These are phyloP conservation scores for Penicillium odoratum DNA, from an alignment of 495 filamentous ascomycete species.

Conservation along the genomic window DNA sequence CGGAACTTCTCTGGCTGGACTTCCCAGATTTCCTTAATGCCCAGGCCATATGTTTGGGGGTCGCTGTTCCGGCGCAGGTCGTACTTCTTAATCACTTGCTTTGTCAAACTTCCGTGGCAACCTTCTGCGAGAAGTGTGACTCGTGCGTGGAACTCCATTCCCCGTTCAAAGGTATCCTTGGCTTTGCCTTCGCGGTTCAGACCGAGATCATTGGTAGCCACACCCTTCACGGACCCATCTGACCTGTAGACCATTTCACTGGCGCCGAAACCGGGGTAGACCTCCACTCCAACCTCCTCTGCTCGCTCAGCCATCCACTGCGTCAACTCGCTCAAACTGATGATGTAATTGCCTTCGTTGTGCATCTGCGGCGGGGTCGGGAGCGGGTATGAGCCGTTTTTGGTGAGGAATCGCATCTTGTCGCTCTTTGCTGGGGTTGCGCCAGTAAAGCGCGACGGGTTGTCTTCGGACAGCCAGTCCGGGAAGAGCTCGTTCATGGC, in stretches of 20 bases:
- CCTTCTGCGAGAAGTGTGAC: constrained; percentile 94
- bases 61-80: constrained; percentile 87
- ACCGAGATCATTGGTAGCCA: constrained; percentile 94
- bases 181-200: constrained; percentile 77
- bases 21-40: constrained; percentile 97
- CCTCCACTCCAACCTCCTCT: constrained; percentile 96
- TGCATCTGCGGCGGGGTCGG: constrained; percentile 96
- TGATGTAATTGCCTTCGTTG: constrained; percentile 96
- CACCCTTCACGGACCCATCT: constrained; percentile 88
- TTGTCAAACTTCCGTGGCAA: constrained; percentile 93
- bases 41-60: constrained; percentile 91
- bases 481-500: constrained; percentile 89
- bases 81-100: constrained; percentile 94
- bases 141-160: constrained; percentile 97
- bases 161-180: constrained; percentile 89
- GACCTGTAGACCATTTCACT: constrained; percentile 84
- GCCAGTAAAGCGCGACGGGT: constrained; percentile 78
- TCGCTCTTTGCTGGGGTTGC: constrained; percentile 80
- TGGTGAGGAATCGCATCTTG: constrained; percentile 93
- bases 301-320: constrained; percentile 95
- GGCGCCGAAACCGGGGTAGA: constrained; percentile 95
- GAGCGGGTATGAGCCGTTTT: constrained; percentile 71
- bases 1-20: constrained; percentile 89
- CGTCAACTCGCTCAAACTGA: constrained; percentile 89
- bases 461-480: constrained; percentile 87